Evolutionary conservation across 2,329 filamentous ascomycete species (phyloP).

Genomic region (Drechslerella dactyloides): DNA sequence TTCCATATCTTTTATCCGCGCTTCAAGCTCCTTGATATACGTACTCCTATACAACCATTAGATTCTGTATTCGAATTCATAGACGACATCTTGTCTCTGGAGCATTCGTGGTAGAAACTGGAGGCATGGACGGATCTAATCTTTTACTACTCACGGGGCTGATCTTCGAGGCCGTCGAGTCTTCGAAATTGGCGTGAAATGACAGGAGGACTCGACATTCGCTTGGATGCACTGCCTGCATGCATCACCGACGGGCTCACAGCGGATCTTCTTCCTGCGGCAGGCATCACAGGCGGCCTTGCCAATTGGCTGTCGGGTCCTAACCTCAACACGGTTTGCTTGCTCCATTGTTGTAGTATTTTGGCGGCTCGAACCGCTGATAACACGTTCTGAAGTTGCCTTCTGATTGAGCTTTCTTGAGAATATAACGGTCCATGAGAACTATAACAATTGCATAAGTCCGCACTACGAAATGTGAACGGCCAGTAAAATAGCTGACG

Average conservation of each 20-base stretch:
- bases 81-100: too few relatives aligned
- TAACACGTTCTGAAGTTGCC: too few relatives aligned
- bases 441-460: too few relatives aligned
- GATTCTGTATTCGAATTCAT: neutral
- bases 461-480: too few relatives aligned
- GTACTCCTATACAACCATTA: neutral
- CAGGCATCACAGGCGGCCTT: slow-evolving; percentile 72
- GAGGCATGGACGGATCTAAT: neutral
- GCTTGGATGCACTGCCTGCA: neutral
- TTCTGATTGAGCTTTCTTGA: too few relatives aligned
- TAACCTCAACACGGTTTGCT: neutral
- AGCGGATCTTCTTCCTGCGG: slow-evolving; percentile 69
- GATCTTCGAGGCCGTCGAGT: neutral
- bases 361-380: neutral
- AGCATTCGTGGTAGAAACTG: too few relatives aligned
- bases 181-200: slow-evolving; percentile 1
- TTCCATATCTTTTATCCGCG: neutral
- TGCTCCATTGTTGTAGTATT: neutral
- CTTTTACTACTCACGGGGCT: neutral
- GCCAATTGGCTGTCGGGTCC: slow-evolving; percentile 69
- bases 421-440: too few relatives aligned
- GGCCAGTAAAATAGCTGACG: too few relatives aligned
- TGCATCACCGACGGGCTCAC: slow-evolving; percentile 60
- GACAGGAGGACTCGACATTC: neutral
- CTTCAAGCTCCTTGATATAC: neutral